A percentile compares a stretch with the other conserved stretches of the same genome.
phyloP scores from a whole-genome alignment of 192 early-diverging fungal species.

The Coemansia sp. region DNA sequence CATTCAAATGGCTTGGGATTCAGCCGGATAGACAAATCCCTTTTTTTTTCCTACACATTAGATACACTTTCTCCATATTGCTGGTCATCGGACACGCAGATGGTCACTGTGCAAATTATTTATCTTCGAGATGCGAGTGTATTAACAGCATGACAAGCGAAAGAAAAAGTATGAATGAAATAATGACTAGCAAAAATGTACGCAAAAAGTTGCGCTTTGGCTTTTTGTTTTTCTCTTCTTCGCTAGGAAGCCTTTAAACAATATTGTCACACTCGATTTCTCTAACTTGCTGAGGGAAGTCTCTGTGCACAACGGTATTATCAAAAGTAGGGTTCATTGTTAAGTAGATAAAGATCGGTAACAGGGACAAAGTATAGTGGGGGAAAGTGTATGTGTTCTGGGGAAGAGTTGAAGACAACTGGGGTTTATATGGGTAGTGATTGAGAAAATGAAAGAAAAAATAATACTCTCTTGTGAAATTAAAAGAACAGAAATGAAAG shows the following conservation, averaged over 20 bases:
- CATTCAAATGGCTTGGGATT: no score
- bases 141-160: slow-evolving; percentile 6
- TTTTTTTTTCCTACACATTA: no score
- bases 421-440: no score
- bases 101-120: not conserved
- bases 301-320: slow-evolving; percentile 13
- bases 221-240: no score
- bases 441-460: no score
- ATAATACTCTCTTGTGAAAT: no score
- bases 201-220: no score
- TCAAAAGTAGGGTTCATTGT: slow-evolving; percentile 15
- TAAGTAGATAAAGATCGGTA: not conserved
- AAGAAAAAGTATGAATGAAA: slow-evolving; percentile 1
- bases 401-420: no score
- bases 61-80: no score
- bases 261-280: slow-evolving; percentile 22
- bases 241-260: slow-evolving; percentile 1
- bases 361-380: not conserved
- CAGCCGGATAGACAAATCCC: no score
- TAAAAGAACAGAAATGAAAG: no score
- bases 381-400: not conserved
- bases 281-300: slow-evolving; percentile 27
- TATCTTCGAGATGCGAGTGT: not conserved
- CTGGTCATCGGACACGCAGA: not conserved
- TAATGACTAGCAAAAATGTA: no score